Evolutionary conservation across 1,284 basidiomycete species (phyloP), one percentile per base, ranked within the genome.

Genomic region (Ganoderma lucidum): DNA sequence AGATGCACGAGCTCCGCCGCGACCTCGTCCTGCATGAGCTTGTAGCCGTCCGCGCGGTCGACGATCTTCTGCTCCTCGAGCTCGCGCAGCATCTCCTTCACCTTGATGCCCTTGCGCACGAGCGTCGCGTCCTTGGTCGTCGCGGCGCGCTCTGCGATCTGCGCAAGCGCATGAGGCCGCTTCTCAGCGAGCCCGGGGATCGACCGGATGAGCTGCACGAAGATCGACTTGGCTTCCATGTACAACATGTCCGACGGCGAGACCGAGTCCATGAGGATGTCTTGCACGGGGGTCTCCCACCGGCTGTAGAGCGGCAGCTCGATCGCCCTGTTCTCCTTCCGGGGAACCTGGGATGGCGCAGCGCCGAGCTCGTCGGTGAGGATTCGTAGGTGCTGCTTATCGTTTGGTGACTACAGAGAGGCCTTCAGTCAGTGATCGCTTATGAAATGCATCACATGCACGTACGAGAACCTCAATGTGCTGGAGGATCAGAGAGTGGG

Each of bases 221-320:
- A 97, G 79, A 99, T 98, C 28, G 97, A 98, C 85, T 99, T 99
- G 72, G 98, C 95, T 81, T 99, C 98, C 96, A 99, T 99, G 85
- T 99, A 99, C 30, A 99, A 88, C 88, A 99, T 97, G 82, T 99
- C 98, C 79, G 94, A 96, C 68, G 96, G 96, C 30, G 98, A 99
- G 51, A 99, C 93, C 55, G 96, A 96, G 82, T 97, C 96, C 92
- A 99, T 97, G 73, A 99, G 89, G 62, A 99, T 92, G 78, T 99
- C 98, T 77, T 99, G 97, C 67, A 99, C 96, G 2, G 97, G 97
- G 23, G 96, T 99, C 84, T 99, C 98, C 98, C 98, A 99, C 35
- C 98, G 95, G 75, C 94, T 97, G 83, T 97, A 99, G 17, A 99
- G 84, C 37, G 91, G 90, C 48, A 99, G 86, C 77, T 99, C 97